Conservation (phyloP, 1,139 yeast genomes). For the Nakaseomyces bracarensis region DNA sequence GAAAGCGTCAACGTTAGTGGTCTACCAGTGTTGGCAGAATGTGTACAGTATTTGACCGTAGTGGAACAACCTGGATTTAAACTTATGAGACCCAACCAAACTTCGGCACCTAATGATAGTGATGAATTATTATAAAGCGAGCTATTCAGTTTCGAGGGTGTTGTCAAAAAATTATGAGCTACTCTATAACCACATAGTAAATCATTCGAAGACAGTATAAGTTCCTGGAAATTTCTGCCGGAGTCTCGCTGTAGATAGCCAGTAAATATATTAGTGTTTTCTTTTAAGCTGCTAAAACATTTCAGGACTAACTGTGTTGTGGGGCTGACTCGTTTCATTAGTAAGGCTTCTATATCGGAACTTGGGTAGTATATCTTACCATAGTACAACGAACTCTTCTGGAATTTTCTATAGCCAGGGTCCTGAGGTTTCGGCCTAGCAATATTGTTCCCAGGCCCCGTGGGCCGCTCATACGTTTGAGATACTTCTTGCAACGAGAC, state of each 20-base stretch:
- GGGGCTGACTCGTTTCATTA: conserved; percentile 53
- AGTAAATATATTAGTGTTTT: conserved; percentile 49
- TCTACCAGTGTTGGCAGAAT: conserved; percentile 77
- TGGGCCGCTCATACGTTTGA: conserved; percentile 60
- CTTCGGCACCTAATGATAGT: conserved; percentile 70
- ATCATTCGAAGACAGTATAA: conserved; percentile 82
- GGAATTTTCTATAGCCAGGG: background rate
- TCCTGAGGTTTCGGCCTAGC: conserved; percentile 8
- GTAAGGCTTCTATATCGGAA: conserved; percentile 81
- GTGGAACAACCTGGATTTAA: conserved; percentile 83
- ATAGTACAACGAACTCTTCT: conserved; percentile 41
- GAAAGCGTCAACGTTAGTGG: conserved; percentile 86
- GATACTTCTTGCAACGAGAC: conserved; percentile 62
- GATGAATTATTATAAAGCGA: conserved; percentile 37
- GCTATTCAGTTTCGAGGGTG: conserved; percentile 33
- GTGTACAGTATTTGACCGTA: conserved; percentile 76
- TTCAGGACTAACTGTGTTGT: conserved; percentile 53
- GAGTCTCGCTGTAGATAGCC: conserved; percentile 63
- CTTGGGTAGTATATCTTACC: conserved; percentile 90
- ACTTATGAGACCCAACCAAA: conserved; percentile 80
- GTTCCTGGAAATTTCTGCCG: conserved; percentile 62
- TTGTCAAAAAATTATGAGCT: conserved; percentile 57
- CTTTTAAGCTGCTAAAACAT: conserved; percentile 64
- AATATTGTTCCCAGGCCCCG: conserved; percentile 9
- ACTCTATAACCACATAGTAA: conserved; percentile 77